Base-by-base conservation (phyloP, 23 red algal genomes). In the Gracilariopsis chorda region DNA sequence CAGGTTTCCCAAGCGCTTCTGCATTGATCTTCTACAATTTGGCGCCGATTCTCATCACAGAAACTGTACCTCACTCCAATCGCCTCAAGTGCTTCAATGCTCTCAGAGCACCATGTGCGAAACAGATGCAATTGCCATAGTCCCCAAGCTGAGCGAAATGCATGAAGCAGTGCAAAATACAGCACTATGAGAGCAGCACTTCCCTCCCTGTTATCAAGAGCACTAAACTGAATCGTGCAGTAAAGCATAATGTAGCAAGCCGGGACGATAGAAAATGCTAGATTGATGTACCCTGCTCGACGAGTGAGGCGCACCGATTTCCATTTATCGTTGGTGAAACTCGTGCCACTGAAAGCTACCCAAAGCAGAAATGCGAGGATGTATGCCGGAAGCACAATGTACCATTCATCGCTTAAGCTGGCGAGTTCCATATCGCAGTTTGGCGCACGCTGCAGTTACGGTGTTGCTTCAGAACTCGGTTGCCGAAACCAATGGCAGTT, bases 341-440 rank as follows among this genome's bases (percentile, higher is more conserved):
- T 32, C 20, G 30, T 61, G 39, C 51, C 48, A 19, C 20, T 16
- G 39, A 82, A 53, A 10, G 53, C 53, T 19, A 52, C 42, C 78
- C 78, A 82, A 10, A 52, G 78, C 30, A 82, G 20, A 30, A 82
- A 60, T 7, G 78, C 78, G 9, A 42, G 27, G 27, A 82, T 14
- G 37, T 82, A 82, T 6, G 78, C 51, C 39, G 21, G 21, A 32
- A 41, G 20, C 48, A 82, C 78, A 9, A 82, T 59, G 30, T 53
- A 53, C 25, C 35, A 59, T 13, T 82, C 33, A 52, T 82, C 78
- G 40, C 14, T 49, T 2, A 80, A 35, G 19, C 25, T 7, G 8
- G 57, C 57, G 33, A 62, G 19, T 7, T 62, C 57, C 57, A 62
- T 62, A n/a, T n/a, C n/a, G n/a, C n/a, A n/a, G n/a, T n/a, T n/a